These are phyloP conservation scores for Peronosclerospora sorghi DNA, from an alignment of 352 stramenopile genomes.

Conservation along the genomic window DNA sequence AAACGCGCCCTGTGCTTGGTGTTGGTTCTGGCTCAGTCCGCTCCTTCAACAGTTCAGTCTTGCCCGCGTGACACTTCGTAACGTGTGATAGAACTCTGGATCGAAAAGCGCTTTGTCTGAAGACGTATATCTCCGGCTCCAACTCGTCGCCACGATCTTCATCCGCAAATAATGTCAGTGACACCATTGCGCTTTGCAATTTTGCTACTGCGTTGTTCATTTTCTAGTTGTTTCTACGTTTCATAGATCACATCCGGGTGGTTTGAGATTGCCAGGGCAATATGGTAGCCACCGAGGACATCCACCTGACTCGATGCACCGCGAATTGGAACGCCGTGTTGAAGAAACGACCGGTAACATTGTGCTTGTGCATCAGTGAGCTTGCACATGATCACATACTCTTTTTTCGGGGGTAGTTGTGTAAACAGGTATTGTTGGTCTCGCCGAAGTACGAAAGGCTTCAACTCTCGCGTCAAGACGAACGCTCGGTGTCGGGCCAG, in stretches of 20 bases:
- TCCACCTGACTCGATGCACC: constrained; percentile 43
- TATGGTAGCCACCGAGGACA: constrained; percentile 78
- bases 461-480: constrained; percentile 74
- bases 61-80: constrained; percentile 24
- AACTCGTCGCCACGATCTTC: constrained; percentile 54
- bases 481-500: constrained; percentile 67
- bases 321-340: constrained; percentile 48
- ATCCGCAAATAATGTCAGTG: constrained; percentile 22
- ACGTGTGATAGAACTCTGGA: no score
- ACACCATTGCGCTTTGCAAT: constrained; percentile 16
- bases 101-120: no score
- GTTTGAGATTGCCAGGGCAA: constrained; percentile 82
- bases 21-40: constrained; percentile 13
- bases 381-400: constrained; percentile 81
- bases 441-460: constrained; percentile 71
- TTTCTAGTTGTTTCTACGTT: constrained; percentile 50
- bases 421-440: constrained; percentile 78
- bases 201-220: constrained; percentile 32
- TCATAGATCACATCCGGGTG: constrained; percentile 77
- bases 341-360: constrained; percentile 62
- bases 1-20: constrained; percentile 14
- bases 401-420: constrained; percentile 81
- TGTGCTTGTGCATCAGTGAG: constrained; percentile 59
- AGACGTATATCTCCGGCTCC: constrained; percentile 19
- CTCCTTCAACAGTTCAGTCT: constrained; percentile 35